These are phyloP conservation scores for Teratosphaeria zuluensis DNA, from an alignment of 2,329 filamentous ascomycete genomes.

Conservation along the genomic window DNA sequence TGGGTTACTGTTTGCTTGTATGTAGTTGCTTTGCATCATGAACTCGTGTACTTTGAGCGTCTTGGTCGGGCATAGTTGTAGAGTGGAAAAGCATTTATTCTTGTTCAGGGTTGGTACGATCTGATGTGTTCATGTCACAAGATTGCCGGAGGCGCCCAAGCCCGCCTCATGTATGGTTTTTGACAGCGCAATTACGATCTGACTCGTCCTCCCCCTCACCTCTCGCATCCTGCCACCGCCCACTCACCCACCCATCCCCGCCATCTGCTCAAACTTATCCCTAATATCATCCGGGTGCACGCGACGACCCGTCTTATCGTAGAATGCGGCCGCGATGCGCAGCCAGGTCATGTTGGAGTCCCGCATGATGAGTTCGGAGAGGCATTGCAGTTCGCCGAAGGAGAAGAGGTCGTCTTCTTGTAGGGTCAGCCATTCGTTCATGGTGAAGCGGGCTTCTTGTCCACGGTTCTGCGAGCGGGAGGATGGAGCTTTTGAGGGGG, in stretches of 20 bases:
- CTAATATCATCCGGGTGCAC: constrained; percentile 35
- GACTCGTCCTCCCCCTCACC: background rate
- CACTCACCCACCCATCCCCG: background rate
- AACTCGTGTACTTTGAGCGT: background rate
- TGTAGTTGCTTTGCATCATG: background rate
- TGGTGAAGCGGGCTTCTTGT: constrained; percentile 20
- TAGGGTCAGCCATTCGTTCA: constrained; percentile 21
- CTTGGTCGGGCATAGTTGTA: background rate
- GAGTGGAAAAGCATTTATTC: background rate
- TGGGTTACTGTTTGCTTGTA: background rate
- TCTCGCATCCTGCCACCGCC: background rate
- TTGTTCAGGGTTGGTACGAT: background rate
- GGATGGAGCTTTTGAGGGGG: constrained; percentile 5
- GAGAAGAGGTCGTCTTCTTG: constrained; percentile 27
- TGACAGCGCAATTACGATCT: background rate
- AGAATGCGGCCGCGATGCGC: constrained; percentile 38
- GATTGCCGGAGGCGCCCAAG: too few species aligned
- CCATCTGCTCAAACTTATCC: constrained; percentile 30
- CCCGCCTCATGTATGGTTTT: too few species aligned
- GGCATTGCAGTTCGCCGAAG: constrained; percentile 30
- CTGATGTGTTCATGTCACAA: too few species aligned
- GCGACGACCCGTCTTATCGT: constrained; percentile 39
- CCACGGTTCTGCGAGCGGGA: background rate
- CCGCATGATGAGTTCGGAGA: constrained; percentile 35
- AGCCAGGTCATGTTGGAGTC: constrained; percentile 37